These are phyloP conservation scores for Fistulina hepatica DNA, from an alignment of 1,284 basidiomycete genomes.

Conservation along the genomic window DNA sequence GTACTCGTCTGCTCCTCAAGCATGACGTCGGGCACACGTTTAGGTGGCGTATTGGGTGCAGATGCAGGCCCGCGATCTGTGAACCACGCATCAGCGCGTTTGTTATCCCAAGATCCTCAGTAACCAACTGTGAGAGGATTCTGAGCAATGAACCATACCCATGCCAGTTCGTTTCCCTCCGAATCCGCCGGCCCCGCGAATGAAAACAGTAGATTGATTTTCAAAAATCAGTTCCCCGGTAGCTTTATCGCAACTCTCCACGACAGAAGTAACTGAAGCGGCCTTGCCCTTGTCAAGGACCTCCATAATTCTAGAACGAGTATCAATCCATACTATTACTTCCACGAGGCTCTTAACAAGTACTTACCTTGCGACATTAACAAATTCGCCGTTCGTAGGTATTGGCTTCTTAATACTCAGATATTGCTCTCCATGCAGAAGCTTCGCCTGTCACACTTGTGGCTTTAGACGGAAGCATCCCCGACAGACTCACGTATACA, in stretches of 20 bases:
- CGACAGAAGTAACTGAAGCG: slow-evolving; percentile 72
- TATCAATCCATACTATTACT: neutral
- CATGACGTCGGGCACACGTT: slow-evolving; percentile 74
- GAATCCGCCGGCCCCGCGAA: slow-evolving; percentile 92
- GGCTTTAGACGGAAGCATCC: slow-evolving; percentile 3
- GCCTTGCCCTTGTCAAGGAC: slow-evolving; percentile 89
- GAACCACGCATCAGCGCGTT: slow-evolving; percentile 4
- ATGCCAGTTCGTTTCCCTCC: slow-evolving; percentile 82
- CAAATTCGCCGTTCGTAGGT: slow-evolving; percentile 77
- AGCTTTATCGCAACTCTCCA: slow-evolving; percentile 70
- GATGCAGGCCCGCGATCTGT: slow-evolving; percentile 86
- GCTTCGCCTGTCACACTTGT: slow-evolving; percentile 56
- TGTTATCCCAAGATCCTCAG: neutral
- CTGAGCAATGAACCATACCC: slow-evolving; percentile 52
- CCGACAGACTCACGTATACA: slow-evolving; percentile 16
- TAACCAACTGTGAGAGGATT: neutral
- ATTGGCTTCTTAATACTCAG: slow-evolving; percentile 82
- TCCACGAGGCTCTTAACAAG: neutral
- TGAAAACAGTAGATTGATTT: slow-evolving; percentile 87
- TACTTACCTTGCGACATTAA: slow-evolving; percentile 63
- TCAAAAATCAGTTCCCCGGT: slow-evolving; percentile 83
- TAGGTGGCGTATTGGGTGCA: slow-evolving; percentile 75
- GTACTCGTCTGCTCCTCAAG: slow-evolving; percentile 77
- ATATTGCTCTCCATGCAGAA: slow-evolving; percentile 98
- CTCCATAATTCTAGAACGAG: slow-evolving; percentile 52